Evolutionary conservation across 495 filamentous ascomycete species (phyloP).

Genomic region (Aspergillus mulundensis): DNA sequence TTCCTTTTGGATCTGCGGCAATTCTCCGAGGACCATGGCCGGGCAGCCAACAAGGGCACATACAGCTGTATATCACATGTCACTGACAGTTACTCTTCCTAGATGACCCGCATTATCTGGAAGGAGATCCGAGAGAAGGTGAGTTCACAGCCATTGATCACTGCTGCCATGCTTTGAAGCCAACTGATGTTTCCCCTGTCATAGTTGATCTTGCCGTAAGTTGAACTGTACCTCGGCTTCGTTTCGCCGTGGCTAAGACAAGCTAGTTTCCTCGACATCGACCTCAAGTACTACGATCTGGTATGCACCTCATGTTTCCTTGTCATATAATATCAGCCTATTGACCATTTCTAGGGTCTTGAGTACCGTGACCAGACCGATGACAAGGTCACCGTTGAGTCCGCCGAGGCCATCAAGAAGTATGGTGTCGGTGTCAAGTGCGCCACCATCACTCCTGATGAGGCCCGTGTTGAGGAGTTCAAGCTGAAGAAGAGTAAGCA

Average conservation of each 20-base stretch:
- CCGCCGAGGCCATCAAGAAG: conserved; percentile 96
- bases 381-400: conserved; percentile 90
- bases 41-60: conserved; percentile 13
- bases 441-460: conserved; percentile 97
- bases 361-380: conserved; percentile 94
- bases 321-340: not conserved
- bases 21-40: conserved; percentile 17
- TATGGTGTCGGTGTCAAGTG: conserved; percentile 99
- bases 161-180: conserved; percentile 7
- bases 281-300: conserved; percentile 98
- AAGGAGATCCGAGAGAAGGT: conserved; percentile 94
- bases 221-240: conserved; percentile 9
- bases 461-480: conserved; percentile 94
- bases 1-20: conserved; percentile 13
- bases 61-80: conserved; percentile 15
- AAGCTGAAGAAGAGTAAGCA: conserved; percentile 89
- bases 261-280: conserved; percentile 78
- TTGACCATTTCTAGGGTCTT: conserved; percentile 55
- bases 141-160: conserved; percentile 24
- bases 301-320: conserved; percentile 30
- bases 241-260: conserved; percentile 16
- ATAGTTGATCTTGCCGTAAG: conserved; percentile 80
- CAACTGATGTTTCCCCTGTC: conserved; percentile 1
- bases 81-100: conserved; percentile 24
- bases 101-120: conserved; percentile 99